phyloP scores from a whole-genome alignment of 2,329 filamentous ascomycete species.

The Arthrobotrys iridis region DNA sequence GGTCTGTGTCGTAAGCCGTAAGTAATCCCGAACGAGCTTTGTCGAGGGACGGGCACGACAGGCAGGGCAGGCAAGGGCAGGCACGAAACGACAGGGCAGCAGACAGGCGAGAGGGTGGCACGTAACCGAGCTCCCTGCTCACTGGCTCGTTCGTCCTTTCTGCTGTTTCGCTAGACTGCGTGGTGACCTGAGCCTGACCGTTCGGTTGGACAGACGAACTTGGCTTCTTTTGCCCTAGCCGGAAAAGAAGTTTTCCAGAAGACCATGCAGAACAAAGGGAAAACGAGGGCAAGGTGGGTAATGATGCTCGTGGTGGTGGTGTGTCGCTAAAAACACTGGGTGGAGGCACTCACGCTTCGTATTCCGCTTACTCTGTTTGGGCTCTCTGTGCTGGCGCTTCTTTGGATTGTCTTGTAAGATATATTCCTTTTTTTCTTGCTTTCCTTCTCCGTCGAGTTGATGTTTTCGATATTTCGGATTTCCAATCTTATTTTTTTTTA shows the following conservation, averaged over 20 bases:
- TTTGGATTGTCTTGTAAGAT: too few relatives aligned
- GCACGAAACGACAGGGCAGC: constrained; percentile 50
- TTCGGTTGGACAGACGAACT: constrained; percentile 51
- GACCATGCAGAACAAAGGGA: constrained; percentile 31
- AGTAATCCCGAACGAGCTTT: constrained; percentile 53
- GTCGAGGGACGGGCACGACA: constrained; percentile 49
- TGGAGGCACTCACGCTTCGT: constrained; percentile 49
- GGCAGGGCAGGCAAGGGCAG: constrained; percentile 43
- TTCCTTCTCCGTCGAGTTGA: not conserved
- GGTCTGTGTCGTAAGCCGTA: constrained; percentile 53
- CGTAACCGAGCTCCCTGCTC: constrained; percentile 55
- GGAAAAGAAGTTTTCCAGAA: constrained; percentile 53
- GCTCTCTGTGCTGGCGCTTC: constrained; percentile 24
- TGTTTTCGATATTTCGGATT: not conserved
- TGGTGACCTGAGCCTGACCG: constrained; percentile 47
- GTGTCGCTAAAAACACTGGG: constrained; percentile 26
- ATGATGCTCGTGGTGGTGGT: constrained; percentile 13
- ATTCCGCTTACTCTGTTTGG: constrained; percentile 28
- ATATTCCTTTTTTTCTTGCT: not conserved
- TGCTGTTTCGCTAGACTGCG: constrained; percentile 50
- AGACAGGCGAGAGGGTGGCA: constrained; percentile 54
- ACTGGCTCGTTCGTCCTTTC: constrained; percentile 51
- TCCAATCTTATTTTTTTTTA: too few relatives aligned
- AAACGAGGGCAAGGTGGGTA: not conserved
- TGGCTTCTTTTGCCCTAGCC: constrained; percentile 54